These are phyloP conservation scores for Alternaria solani DNA, from an alignment of 2,329 filamentous ascomycete genomes.

Conservation along the genomic window DNA sequence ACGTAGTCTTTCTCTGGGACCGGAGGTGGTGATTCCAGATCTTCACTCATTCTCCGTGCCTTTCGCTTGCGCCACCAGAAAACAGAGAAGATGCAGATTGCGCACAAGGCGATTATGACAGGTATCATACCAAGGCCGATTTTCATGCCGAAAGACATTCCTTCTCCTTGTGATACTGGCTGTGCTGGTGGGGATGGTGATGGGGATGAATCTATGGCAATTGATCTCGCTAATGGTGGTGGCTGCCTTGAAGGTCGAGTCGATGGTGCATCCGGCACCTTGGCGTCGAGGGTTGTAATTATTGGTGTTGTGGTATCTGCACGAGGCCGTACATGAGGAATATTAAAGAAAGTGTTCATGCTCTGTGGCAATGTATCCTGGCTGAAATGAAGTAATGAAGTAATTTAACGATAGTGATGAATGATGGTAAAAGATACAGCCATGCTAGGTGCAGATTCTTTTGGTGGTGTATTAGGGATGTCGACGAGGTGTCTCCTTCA, in stretches of 20 bases:
- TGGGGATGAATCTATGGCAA: background rate
- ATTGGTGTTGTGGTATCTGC: conserved; percentile 1
- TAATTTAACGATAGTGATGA: background rate
- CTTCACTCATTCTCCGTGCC: conserved; percentile 6
- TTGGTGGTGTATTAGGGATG: conserved; percentile 1
- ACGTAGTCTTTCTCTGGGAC: conserved; percentile 26
- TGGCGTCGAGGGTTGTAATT: background rate
- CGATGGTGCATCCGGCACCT: background rate
- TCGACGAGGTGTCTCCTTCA: background rate
- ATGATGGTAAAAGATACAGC: background rate
- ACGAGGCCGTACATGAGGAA: conserved; percentile 3
- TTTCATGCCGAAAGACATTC: conserved; percentile 22
- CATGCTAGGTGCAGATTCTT: background rate
- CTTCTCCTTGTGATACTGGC: background rate
- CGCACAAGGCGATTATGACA: conserved; percentile 24
- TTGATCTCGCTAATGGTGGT: background rate
- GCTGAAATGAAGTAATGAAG: background rate
- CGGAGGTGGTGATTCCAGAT: conserved; percentile 4
- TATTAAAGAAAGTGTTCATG: conserved; percentile 11
- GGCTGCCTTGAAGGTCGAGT: background rate
- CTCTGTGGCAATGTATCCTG: background rate
- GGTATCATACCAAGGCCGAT: conserved; percentile 40
- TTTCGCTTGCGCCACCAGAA: conserved; percentile 30
- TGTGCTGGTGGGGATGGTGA: background rate
- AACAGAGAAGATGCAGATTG: conserved; percentile 24